Evolutionary conservation across 148 eudicot species (phyloP).

Genomic region (Fagopyrum esculentum): DNA sequence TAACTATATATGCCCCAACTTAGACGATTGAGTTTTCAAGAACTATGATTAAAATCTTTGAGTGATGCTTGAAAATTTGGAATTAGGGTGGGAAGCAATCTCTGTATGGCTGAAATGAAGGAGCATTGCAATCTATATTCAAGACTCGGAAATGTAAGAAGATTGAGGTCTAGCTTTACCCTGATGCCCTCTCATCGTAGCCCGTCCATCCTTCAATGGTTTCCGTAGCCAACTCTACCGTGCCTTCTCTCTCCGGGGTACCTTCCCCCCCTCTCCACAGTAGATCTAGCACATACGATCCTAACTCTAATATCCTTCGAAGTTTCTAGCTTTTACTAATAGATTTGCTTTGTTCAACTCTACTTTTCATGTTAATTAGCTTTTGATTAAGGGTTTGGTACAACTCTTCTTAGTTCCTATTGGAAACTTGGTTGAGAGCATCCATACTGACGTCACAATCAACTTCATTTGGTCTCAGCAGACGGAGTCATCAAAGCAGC

Average conservation of each 20-base stretch:
- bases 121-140: conserved; percentile 35
- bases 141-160: conserved; percentile 36
- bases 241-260: too few species aligned
- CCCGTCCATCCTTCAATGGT: too few species aligned
- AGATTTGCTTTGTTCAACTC: neutral
- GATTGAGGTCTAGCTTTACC: too few species aligned
- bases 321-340: neutral
- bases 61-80: neutral
- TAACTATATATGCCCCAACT: neutral
- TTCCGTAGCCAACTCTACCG: too few species aligned
- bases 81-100: conserved; percentile 44
- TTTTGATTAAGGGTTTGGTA: neutral
- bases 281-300: neutral
- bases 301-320: neutral
- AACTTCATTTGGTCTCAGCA: conserved; percentile 20
- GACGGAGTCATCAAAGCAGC: conserved; percentile 52
- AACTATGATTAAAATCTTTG: neutral
- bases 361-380: neutral
- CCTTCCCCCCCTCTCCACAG: conserved; percentile 55
- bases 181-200: too few species aligned
- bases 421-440: conserved; percentile 24
- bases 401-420: neutral
- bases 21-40: neutral
- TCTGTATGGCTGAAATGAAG: conserved; percentile 65
- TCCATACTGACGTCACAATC: conserved; percentile 67